Conservation (phyloP, 192 early-diverging fungal genomes). For the Physocladia obscura region DNA sequence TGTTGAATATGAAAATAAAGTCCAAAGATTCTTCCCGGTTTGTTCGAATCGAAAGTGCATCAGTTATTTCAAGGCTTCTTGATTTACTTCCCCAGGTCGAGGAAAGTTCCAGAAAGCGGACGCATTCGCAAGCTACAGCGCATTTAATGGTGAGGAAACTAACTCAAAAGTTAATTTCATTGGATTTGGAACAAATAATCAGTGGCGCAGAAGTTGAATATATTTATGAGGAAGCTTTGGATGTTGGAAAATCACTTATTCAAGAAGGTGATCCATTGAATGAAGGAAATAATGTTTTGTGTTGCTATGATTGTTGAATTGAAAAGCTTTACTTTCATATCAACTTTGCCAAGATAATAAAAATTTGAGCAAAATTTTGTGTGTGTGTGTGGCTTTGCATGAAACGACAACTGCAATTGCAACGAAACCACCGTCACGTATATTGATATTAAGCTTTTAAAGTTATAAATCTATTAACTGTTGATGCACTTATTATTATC, state of each 20-base stretch:
- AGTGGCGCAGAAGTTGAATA: background rate
- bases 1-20: background rate
- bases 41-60: constrained; percentile 1
- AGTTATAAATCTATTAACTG: no score
- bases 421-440: no score
- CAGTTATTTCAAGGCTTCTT: background rate
- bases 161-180: background rate
- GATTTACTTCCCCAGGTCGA: no score
- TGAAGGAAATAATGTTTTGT: constrained; percentile 19
- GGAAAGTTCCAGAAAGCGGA: no score
- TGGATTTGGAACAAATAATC: background rate
- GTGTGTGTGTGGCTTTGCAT: no score
- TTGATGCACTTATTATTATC: no score
- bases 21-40: constrained; percentile 6
- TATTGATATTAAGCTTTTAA: no score
- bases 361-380: no score
- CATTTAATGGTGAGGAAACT: background rate
- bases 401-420: no score
- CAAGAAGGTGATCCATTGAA: constrained; percentile 19
- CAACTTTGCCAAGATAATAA: no score
- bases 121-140: no score
- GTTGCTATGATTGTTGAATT: constrained; percentile 23
- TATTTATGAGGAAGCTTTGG: constrained; percentile 24
- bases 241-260: constrained; percentile 1
- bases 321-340: no score